These are phyloP conservation scores for Cordyceps javanica DNA, from an alignment of 2,329 filamentous ascomycete genomes.

Conservation along the genomic window DNA sequence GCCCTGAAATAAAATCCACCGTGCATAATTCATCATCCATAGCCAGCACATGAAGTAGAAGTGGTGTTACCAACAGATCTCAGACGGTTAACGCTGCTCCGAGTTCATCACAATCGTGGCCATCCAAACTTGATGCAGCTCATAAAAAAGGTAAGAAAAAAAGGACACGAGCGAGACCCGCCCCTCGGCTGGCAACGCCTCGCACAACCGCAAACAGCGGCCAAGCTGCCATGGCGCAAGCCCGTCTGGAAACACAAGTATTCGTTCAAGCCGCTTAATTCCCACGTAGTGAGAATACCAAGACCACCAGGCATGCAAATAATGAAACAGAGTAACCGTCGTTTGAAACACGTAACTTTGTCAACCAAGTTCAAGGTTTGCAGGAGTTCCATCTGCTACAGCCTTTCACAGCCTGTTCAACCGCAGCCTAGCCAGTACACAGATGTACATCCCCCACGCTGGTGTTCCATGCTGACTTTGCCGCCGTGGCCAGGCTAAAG, in stretches of 20 bases:
- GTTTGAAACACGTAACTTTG: constrained; percentile 7
- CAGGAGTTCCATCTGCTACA: not conserved
- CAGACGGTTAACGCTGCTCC: constrained; percentile 10
- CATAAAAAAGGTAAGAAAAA: constrained; percentile 19
- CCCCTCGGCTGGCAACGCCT: not conserved
- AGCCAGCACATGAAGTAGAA: constrained; percentile 7
- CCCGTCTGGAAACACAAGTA: not conserved
- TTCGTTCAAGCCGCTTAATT: not conserved
- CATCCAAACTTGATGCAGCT: constrained; percentile 14
- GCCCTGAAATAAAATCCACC: constrained; percentile 9
- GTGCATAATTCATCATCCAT: constrained; percentile 13
- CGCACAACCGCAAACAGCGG: not conserved
- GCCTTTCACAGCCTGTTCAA: not conserved
- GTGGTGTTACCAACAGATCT: constrained; percentile 3
- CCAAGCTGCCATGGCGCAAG: not conserved
- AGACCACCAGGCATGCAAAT: constrained; percentile 5
- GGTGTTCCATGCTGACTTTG: not conserved
- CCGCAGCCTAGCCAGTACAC: not conserved
- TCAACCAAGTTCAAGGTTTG: constrained; percentile 4
- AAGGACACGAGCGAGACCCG: constrained; percentile 10
- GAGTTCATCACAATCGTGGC: constrained; percentile 10
- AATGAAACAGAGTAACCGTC: constrained; percentile 12
- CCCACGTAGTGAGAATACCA: not conserved
- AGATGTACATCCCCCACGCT: not conserved
- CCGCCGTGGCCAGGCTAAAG: not conserved